These are phyloP conservation scores for Paraphoma sp. DNA, from an alignment of 2,329 filamentous ascomycete genomes.

Conservation along the genomic window DNA sequence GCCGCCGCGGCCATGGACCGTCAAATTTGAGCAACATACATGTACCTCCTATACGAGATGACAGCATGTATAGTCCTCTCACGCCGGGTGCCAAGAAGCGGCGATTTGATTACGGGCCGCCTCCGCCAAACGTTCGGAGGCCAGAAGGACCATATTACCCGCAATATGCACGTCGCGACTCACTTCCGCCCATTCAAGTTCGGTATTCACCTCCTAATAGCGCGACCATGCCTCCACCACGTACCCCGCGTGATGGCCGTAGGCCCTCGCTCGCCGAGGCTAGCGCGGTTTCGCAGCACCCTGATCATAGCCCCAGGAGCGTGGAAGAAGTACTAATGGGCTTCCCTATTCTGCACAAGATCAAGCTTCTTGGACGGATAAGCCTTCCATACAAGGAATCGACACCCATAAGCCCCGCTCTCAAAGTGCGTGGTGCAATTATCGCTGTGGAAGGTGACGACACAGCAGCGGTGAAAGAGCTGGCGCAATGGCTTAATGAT, in stretches of 20 bases:
- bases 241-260: slow-evolving; percentile 39
- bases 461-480: slow-evolving; percentile 65
- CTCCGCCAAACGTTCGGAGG: slow-evolving; percentile 60
- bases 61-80: slow-evolving; percentile 38
- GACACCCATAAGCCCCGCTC: slow-evolving; percentile 30
- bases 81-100: slow-evolving; percentile 46
- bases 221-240: slow-evolving; percentile 40
- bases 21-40: slow-evolving; percentile 39
- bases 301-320: slow-evolving; percentile 53
- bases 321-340: slow-evolving; percentile 76
- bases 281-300: slow-evolving; percentile 19
- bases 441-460: slow-evolving; percentile 83
- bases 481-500: slow-evolving; percentile 69
- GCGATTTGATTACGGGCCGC: slow-evolving; percentile 44
- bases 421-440: slow-evolving; percentile 71
- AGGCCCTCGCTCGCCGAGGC: slow-evolving; percentile 19
- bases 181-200: slow-evolving; percentile 41
- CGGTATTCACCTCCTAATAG: slow-evolving; percentile 41
- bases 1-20: slow-evolving; percentile 30
- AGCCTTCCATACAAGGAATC: slow-evolving; percentile 66
- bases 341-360: slow-evolving; percentile 76
- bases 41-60: slow-evolving; percentile 31
- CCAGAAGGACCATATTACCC: slow-evolving; percentile 57
- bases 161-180: slow-evolving; percentile 37
- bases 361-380: slow-evolving; percentile 77